These are phyloP conservation scores for Trametes villosa DNA, from an alignment of 768 basidiomycete genomes.

Conservation along the genomic window DNA sequence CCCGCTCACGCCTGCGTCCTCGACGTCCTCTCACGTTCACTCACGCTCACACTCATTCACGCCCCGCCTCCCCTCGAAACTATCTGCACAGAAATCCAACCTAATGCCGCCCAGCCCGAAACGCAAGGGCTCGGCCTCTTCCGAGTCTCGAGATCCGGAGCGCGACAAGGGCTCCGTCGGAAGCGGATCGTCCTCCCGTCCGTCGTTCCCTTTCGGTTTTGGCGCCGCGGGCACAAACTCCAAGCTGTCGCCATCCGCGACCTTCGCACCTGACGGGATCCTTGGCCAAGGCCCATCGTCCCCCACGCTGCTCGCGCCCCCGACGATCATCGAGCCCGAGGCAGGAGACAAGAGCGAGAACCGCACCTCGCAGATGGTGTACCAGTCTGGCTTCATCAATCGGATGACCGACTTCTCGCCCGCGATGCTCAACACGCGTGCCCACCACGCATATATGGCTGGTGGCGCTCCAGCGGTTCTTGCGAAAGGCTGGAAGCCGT, in stretches of 20 bases:
- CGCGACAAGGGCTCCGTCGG: conserved; percentile 35
- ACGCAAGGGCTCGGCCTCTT: conserved; percentile 54
- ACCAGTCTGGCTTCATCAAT: conserved; percentile 77
- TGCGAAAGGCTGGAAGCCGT: conserved; percentile 83
- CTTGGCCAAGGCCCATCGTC: conserved; percentile 19
- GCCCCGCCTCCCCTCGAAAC: conserved; percentile 70
- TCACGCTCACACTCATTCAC: conserved; percentile 72
- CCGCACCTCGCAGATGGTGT: conserved; percentile 79
- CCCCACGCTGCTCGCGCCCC: conserved; percentile 52
- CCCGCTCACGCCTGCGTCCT: conserved; percentile 31
- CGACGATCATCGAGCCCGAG: conserved; percentile 48
- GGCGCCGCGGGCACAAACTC: conserved; percentile 25
- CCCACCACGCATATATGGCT: conserved; percentile 32
- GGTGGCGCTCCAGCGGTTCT: conserved; percentile 29
- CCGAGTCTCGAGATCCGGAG: conserved; percentile 36
- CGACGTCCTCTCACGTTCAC: conserved; percentile 50
- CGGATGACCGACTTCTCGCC: conserved; percentile 60
- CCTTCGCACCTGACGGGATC: conserved; percentile 9
- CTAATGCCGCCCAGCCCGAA: conserved; percentile 56
- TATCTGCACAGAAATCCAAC: conserved; percentile 56
- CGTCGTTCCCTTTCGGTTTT: conserved; percentile 38
- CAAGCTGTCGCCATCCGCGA: conserved; percentile 19
- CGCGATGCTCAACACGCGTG: conserved; percentile 33
- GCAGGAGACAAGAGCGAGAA: conserved; percentile 41
- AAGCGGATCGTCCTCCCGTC: conserved; percentile 28